phyloP scores from a whole-genome alignment of 2,329 filamentous ascomycete species.

The Colletotrichum agaves region DNA sequence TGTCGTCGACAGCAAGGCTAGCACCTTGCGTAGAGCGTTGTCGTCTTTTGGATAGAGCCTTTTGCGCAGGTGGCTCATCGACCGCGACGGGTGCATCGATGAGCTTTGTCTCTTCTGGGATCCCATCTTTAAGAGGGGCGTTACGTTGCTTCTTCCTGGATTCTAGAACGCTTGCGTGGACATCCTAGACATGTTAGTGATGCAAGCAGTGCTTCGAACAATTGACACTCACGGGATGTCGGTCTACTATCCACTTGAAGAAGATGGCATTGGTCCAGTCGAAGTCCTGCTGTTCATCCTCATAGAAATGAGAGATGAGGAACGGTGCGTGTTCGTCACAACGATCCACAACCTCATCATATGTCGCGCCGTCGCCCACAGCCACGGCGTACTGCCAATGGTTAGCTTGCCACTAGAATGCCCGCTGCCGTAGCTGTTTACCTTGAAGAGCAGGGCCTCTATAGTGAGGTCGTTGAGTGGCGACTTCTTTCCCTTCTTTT shows the following conservation, averaged over 20 bases:
- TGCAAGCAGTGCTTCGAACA: neutral
- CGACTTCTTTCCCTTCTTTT: slow-evolving; percentile 39
- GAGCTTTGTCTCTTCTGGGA: neutral
- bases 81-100: neutral
- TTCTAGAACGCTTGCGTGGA: slow-evolving; percentile 25
- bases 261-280: slow-evolving; percentile 60
- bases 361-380: slow-evolving; percentile 63
- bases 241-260: slow-evolving; percentile 57
- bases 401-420: slow-evolving; percentile 7
- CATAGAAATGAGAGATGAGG: slow-evolving; percentile 62
- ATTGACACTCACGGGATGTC: slow-evolving; percentile 51
- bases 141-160: slow-evolving; percentile 14
- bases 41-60: slow-evolving; percentile 24
- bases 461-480: slow-evolving; percentile 27
- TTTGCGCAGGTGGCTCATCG: slow-evolving; percentile 33
- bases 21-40: slow-evolving; percentile 6
- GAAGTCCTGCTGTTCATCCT: slow-evolving; percentile 47
- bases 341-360: slow-evolving; percentile 59
- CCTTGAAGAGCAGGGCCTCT: slow-evolving; percentile 47
- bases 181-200: slow-evolving; percentile 18
- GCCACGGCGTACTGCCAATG: slow-evolving; percentile 58
- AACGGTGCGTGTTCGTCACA: slow-evolving; percentile 62
- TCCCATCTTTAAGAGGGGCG: neutral
- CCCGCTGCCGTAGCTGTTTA: slow-evolving; percentile 33
- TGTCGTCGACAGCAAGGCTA: neutral